A percentile compares a stretch with the other conserved stretches of the same genome.
Conservation (phyloP, 1,139 yeast genomes). For the Saccharomycopsis hybrid region DNA sequence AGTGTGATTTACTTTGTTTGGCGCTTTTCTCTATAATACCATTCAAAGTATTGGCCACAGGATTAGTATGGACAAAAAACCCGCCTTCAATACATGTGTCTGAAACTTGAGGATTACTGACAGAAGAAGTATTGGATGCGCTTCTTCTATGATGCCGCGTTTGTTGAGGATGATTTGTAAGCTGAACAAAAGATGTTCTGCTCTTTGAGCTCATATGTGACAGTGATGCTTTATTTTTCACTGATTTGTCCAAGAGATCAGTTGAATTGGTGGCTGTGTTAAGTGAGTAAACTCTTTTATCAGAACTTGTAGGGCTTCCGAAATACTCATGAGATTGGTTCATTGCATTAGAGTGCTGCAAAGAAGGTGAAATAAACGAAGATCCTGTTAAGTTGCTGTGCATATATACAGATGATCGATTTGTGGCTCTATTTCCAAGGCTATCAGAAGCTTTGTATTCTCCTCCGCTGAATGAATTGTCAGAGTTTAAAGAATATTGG, state of each 20-base stretch:
- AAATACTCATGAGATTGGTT: constrained; percentile 3
- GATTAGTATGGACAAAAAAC: constrained; percentile 41
- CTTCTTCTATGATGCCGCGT: constrained; percentile 22
- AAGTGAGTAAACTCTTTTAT: background rate
- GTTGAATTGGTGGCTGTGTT: background rate
- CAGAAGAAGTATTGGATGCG: constrained; percentile 22
- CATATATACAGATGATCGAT: background rate
- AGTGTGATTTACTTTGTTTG: background rate
- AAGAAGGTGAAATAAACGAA: constrained; percentile 24
- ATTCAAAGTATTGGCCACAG: constrained; percentile 45
- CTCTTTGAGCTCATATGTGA: constrained; percentile 13
- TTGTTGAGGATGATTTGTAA: background rate
- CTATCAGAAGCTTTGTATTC: background rate
- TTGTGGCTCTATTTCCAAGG: too few species aligned
- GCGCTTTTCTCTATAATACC: constrained; percentile 41
- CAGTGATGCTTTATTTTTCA: too few species aligned
- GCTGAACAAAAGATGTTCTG: background rate
- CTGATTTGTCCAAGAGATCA: background rate
- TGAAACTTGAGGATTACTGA: background rate
- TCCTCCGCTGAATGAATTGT: background rate
- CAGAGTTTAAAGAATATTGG: background rate
- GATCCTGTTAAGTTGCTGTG: constrained; percentile 9
- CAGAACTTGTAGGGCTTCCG: background rate
- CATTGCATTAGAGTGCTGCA: background rate
- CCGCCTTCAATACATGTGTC: constrained; percentile 56